Evolutionary conservation across 768 basidiomycete species (phyloP), one percentile per base, ranked within the genome.

Genomic region (Leccinum ochraceum): DNA sequence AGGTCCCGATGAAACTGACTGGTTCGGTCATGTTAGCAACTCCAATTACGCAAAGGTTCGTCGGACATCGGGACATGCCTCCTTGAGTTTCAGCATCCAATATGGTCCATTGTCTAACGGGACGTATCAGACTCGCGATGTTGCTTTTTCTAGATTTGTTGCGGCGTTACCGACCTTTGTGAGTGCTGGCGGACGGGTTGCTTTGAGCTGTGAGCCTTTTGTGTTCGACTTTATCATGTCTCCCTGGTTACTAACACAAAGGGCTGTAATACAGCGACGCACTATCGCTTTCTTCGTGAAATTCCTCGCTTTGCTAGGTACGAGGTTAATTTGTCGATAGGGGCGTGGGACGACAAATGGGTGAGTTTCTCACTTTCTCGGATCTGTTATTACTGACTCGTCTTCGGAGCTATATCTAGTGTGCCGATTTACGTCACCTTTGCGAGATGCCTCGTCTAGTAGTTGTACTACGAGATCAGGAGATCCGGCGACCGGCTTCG

Each of bases 1-100:
- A 66, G 65, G 65, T 58, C 65, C 59, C 13, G 65, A 66, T 14
- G 65, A 66, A 55, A 63, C 56, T 0, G 65, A 66, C n/a, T 66
- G 58, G 61, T 53, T 66, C 13, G 65, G 61, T 24, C 65, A 66
- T 30, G 58, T 66, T 1, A 66, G 32, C 44, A 66, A 66, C 10
- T 61, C 63, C 32, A 57, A 55, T 20, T 66, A 66, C 22, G 65
- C 65, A 1, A 66, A 60, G 56, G 65, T 59, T 39, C 20, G 61
- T 16, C 8, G 4, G 13, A 4, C 14, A n/a, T 50, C 5, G n/a
- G 9, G n/a, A 14, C 20, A 48, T 24, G 11, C 20, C 10, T 24
- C 46, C 11, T 48, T 4, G 44, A 11, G 13, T 24, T 24, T 4
- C 34, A 11, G 20, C 14, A 24, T 22, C 39, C 17, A n/a, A 17